phyloP scores from a whole-genome alignment of 1,284 basidiomycete genomes.

The Fistulinella cinereoalba region DNA sequence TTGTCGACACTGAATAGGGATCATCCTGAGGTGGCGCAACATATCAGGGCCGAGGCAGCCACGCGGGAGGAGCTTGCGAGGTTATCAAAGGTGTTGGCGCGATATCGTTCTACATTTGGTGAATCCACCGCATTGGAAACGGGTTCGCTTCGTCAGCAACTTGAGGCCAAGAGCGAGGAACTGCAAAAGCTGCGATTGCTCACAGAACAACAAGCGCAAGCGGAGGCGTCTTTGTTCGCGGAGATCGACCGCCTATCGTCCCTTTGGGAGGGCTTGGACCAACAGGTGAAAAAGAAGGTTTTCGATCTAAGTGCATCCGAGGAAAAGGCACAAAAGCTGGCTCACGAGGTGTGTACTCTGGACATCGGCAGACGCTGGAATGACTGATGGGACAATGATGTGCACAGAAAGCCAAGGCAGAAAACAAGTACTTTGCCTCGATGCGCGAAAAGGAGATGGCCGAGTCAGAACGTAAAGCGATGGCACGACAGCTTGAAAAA shows the following conservation, averaged over 20 bases:
- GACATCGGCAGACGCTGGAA: rapidly evolving
- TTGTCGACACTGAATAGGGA: conserved; percentile 44
- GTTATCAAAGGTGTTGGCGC: conserved; percentile 48
- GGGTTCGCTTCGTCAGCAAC: conserved; percentile 47
- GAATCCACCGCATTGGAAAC: conserved; percentile 52
- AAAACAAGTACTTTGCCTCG: conserved; percentile 91
- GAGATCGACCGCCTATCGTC: conserved; percentile 87
- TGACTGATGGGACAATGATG: not conserved
- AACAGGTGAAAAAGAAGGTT: conserved; percentile 80
- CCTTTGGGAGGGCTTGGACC: conserved; percentile 86
- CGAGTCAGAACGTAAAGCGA: conserved; percentile 73
- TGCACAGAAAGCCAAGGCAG: conserved; percentile 87
- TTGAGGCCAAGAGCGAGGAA: conserved; percentile 66
- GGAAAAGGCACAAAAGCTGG: conserved; percentile 64
- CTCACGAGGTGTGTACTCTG: conserved; percentile 54
- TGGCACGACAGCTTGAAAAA: conserved; percentile 68
- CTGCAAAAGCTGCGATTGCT: conserved; percentile 55
- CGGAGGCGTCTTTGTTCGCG: conserved; percentile 75
- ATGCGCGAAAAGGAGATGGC: conserved; percentile 88
- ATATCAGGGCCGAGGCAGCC: conserved; percentile 52
- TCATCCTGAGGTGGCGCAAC: conserved; percentile 47
- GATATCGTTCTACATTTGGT: conserved; percentile 65
- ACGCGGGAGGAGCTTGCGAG: conserved; percentile 51
- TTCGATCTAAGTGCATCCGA: conserved; percentile 79
- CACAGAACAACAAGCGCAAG: conserved; percentile 54